Evolutionary conservation across 768 basidiomycete species (phyloP).

Genomic region (Hortiboletus campestris): DNA sequence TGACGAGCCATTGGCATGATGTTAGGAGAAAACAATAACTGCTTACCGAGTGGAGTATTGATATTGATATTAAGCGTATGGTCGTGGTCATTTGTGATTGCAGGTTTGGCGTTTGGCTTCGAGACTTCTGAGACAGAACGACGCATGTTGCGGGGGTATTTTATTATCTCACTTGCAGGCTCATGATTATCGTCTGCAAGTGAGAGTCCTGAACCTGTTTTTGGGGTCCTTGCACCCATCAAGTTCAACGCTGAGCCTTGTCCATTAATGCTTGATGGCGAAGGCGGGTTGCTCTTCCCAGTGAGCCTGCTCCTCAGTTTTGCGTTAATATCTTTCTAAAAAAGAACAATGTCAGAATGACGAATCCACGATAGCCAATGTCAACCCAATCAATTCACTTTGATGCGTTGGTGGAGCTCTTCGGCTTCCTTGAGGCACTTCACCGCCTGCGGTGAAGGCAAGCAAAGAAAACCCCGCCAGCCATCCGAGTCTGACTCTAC

Average conservation of each 20-base stretch:
- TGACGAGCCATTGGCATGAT: background rate
- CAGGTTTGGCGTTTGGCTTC: background rate
- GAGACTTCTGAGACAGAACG: background rate
- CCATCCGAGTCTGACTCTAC: background rate
- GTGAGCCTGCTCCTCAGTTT: constrained; percentile 1
- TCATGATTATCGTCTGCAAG: background rate
- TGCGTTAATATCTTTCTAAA: constrained; percentile 2
- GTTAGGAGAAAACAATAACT: background rate
- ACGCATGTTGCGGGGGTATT: background rate
- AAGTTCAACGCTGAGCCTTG: background rate
- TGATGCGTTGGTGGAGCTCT: constrained; percentile 4
- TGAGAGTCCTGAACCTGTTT: background rate
- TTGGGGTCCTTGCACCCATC: background rate
- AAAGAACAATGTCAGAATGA: background rate
- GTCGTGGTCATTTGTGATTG: background rate
- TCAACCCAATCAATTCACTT: background rate
- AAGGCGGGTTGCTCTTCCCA: background rate
- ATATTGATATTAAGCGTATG: background rate
- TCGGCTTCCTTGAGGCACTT: constrained; percentile 3
- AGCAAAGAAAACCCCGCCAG: constrained; percentile 1
- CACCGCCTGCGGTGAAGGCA: constrained; percentile 4
- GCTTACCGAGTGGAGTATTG: constrained; percentile 4
- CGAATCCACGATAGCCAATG: background rate
- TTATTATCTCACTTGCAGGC: background rate
- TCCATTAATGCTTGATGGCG: background rate